Evolutionary conservation across 257 asterid genomes (phyloP).

Genomic region (Solanum paucissectum): DNA sequence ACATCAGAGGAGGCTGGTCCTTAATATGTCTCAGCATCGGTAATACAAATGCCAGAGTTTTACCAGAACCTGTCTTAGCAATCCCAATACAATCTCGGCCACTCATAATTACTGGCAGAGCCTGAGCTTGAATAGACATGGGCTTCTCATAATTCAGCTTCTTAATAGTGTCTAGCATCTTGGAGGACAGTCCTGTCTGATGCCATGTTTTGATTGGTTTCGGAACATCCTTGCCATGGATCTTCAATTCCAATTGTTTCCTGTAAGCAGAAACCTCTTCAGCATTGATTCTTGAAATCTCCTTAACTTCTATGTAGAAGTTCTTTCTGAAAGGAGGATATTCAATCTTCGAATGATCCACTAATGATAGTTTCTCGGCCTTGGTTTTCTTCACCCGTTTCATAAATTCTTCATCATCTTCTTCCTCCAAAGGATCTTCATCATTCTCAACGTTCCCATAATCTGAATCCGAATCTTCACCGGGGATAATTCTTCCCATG

Average conservation of each 20-base stretch:
- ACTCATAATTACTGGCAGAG: constrained; percentile 84
- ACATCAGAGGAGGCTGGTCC: constrained; percentile 70
- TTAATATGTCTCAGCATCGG: constrained; percentile 93
- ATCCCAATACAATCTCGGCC: constrained; percentile 92
- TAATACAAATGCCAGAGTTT: constrained; percentile 82
- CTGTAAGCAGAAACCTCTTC: constrained; percentile 68
- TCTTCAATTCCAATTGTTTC: constrained; percentile 69
- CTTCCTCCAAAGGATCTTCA: constrained; percentile 61
- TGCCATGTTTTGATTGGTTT: constrained; percentile 84
- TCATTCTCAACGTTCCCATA: constrained; percentile 44
- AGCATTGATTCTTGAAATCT: constrained; percentile 56
- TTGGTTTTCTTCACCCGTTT: constrained; percentile 86
- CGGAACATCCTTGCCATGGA: constrained; percentile 87
- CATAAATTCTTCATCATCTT: constrained; percentile 81
- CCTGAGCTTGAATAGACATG: constrained; percentile 84
- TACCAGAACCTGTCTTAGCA: constrained; percentile 92
- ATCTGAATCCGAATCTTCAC: constrained; percentile 77
- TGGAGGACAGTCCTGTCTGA: constrained; percentile 83
- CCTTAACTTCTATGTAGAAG: constrained; percentile 79
- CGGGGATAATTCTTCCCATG: constrained; percentile 72
- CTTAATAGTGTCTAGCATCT: constrained; percentile 62
- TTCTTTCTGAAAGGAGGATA: constrained; percentile 71
- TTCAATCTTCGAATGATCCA: constrained; percentile 76
- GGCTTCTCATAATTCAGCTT: constrained; percentile 69
- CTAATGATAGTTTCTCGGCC: constrained; percentile 69